A percentile compares a stretch with the other conserved stretches of the same genome.
phyloP scores from a whole-genome alignment of 306 rosid species.

The Dicorynia guianensis region DNA sequence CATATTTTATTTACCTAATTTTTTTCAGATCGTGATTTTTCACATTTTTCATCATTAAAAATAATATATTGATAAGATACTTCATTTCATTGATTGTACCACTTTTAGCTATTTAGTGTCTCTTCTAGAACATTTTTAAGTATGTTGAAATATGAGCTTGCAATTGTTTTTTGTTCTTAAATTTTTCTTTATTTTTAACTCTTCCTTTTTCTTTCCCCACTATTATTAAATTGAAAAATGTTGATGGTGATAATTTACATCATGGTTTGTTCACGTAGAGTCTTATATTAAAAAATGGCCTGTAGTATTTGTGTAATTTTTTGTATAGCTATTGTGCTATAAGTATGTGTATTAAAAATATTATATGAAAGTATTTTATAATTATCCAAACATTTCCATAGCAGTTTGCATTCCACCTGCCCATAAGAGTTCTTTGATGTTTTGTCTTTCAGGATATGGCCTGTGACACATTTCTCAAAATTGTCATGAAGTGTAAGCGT shows the following conservation, averaged over 20 bases:
- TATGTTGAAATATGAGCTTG: conserved; percentile 11
- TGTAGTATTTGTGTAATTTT: not conserved
- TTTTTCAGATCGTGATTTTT: not conserved
- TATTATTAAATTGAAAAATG: not conserved
- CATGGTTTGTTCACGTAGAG: not conserved
- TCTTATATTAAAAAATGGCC: not conserved
- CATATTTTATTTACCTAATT: not conserved
- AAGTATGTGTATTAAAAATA: no score
- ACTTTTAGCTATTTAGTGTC: not conserved
- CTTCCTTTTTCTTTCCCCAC: not conserved
- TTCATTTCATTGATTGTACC: not conserved
- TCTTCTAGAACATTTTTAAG: not conserved
- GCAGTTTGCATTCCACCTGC: not conserved
- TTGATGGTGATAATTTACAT: not conserved
- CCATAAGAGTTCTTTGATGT: not conserved
- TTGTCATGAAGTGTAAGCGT: conserved; percentile 96
- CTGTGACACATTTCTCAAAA: conserved; percentile 93
- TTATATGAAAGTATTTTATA: not conserved
- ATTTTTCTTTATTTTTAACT: no score
- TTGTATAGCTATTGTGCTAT: not conserved
- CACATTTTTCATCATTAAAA: no score
- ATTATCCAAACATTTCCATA: not conserved
- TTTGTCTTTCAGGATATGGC: conserved; percentile 90
- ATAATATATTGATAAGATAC: no score
- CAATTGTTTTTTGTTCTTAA: not conserved